Evolutionary conservation across 495 filamentous ascomycete species (phyloP), one percentile per base, ranked within the genome.

Genomic region (Sporormia fimetaria): DNA sequence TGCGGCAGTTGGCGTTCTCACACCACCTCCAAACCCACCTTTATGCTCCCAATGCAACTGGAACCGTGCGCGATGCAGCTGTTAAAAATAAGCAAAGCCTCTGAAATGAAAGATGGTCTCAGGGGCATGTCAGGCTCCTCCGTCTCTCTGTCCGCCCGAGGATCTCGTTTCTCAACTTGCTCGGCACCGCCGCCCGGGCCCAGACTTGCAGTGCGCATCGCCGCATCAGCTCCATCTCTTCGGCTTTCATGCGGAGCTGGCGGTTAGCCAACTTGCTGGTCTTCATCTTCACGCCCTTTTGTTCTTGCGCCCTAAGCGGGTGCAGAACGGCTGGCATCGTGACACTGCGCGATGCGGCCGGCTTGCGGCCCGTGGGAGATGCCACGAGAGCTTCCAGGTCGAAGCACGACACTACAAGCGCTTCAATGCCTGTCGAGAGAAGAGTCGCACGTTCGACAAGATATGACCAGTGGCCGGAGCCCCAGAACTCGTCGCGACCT

Each of bases 401-500:
- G 20, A 66, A 48, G 50, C 70, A 75, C 47, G 76, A 69, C 25
- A 62, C 52, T 3, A 73, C 64, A 23, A 78, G 63, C 28, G 72
- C 60, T 50, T 73, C 65, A 28, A 78, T 67, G 4, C 68, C 67
- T 1, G 66, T 62, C 11, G 64, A 66, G 37, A 76, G 56, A 29
- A 60, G 55, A n/a, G 55, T 56, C 4, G 74, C 73, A 18, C 70
- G 67, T 21, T 69, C 57, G 42, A 71, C 63, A 29, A 75, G 71
- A 23, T 67, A 63, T 1, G 67, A 62, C 69, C 70, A 76, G 54
- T 70, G 67, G 15, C 59, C 58, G 21, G 67, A 63, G 34, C 74
- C 71, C 68, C 68, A 78, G 51, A 76, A 72, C 1, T 68, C 57
- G 44, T 78, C 74, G 36, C 65, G 57, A 24, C 64, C 61, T 2